Percentiles rank a stretch among this genome's conserved stretches.
Conservation (phyloP, 192 early-diverging fungal genomes). For the Cladochytrium replicatum region DNA sequence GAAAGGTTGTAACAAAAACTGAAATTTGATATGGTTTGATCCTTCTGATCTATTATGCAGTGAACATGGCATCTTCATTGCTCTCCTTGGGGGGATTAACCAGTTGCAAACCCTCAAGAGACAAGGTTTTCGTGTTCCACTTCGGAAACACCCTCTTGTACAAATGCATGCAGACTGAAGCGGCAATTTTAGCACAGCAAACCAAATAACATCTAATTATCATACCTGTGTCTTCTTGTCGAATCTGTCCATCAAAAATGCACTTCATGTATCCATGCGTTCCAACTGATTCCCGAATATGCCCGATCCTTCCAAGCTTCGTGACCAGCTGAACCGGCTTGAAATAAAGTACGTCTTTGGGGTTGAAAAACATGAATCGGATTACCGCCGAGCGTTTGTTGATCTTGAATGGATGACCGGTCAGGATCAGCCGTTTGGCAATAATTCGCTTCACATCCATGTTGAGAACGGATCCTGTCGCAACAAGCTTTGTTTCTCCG, state of each 20-base stretch:
- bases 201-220: not conserved
- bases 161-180: constrained; percentile 75
- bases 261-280: constrained; percentile 98
- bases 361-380: constrained; percentile 94
- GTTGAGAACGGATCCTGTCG: constrained; percentile 66
- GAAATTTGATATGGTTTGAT: too few species aligned
- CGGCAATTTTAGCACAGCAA: not conserved
- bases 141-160: constrained; percentile 97
- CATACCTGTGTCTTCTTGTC: constrained; percentile 72
- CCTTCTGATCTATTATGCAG: too few species aligned
- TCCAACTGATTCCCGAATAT: constrained; percentile 87
- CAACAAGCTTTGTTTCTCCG: constrained; percentile 56
- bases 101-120: not conserved
- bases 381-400: constrained; percentile 87
- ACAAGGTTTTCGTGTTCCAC: constrained; percentile 66
- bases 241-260: constrained; percentile 78
- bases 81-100: too few species aligned
- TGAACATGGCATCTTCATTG: too few species aligned
- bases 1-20: too few species aligned
- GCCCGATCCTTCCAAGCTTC: constrained; percentile 83
- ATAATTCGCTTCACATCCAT: constrained; percentile 76
- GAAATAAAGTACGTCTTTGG: constrained; percentile 90
- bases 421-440: constrained; percentile 89
- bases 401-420: constrained; percentile 91
- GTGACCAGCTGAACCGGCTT: constrained; percentile 89